phyloP scores from a whole-genome alignment of 2,329 filamentous ascomycete genomes.

The Colletotrichum sp. region DNA sequence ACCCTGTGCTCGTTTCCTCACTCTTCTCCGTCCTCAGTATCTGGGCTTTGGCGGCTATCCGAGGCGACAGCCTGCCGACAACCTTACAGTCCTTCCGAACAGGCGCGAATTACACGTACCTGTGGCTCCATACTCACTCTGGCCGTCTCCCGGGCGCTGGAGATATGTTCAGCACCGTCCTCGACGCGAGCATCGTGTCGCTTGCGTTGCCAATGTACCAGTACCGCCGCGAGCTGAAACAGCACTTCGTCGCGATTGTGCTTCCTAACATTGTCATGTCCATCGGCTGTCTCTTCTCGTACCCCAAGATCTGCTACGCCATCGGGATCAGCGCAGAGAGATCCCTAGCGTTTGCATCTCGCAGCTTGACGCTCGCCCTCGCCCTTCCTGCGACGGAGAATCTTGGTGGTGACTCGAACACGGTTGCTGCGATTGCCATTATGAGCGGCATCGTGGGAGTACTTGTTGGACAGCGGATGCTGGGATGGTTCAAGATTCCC shows the following conservation, averaged over 20 bases:
- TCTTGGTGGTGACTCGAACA: constrained; percentile 60
- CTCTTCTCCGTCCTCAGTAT: constrained; percentile 56
- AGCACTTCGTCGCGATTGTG: constrained; percentile 59
- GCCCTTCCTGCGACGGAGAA: constrained; percentile 62
- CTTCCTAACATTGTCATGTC: constrained; percentile 58
- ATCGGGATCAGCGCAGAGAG: constrained; percentile 59
- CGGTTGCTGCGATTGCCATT: constrained; percentile 62
- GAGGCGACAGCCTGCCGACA: constrained; percentile 42
- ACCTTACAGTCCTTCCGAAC: constrained; percentile 56
- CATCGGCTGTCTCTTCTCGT: constrained; percentile 59
- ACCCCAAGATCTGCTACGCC: constrained; percentile 58
- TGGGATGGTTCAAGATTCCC: constrained; percentile 56
- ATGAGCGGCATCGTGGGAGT: constrained; percentile 65
- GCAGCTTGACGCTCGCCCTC: constrained; percentile 65
- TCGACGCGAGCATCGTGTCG: constrained; percentile 64
- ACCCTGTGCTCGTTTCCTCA: constrained; percentile 63
- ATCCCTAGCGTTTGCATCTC: constrained; percentile 59
- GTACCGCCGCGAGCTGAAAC: constrained; percentile 59
- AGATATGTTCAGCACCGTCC: constrained; percentile 57
- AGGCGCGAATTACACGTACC: constrained; percentile 54
- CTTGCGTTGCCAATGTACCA: constrained; percentile 67
- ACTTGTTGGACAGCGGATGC: constrained; percentile 55
- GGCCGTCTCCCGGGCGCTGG: constrained; percentile 55
- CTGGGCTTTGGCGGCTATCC: constrained; percentile 56
- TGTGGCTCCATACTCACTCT: constrained; percentile 47